Conservation (phyloP, 345 rosid genomes). For the Euphorbia lathyris region DNA sequence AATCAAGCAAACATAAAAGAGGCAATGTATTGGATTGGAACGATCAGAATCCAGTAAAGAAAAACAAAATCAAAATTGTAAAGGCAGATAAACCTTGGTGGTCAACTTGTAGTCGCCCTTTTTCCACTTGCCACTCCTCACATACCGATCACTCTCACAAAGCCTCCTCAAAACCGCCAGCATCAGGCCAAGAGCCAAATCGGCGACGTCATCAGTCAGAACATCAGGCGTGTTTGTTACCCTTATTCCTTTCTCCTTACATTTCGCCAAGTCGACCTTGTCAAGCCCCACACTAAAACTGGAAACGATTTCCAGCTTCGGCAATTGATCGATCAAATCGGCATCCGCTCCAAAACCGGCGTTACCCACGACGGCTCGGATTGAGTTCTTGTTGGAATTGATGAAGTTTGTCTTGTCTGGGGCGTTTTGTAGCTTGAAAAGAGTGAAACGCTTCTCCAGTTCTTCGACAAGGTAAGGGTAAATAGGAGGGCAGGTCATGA, state of each 20-base stretch:
- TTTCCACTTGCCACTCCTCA: slow-evolving; percentile 73
- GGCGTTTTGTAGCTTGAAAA: slow-evolving; percentile 45
- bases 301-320: slow-evolving; percentile 70
- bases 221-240: slow-evolving; percentile 93
- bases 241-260: slow-evolving; percentile 59
- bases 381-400: slow-evolving; percentile 35
- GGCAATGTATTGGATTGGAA: no score
- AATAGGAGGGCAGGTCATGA: slow-evolving; percentile 63
- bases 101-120: slow-evolving; percentile 53
- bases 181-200: slow-evolving; percentile 70
- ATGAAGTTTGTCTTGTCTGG: slow-evolving; percentile 46
- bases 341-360: slow-evolving; percentile 62
- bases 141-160: slow-evolving; percentile 59
- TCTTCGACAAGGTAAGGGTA: slow-evolving; percentile 54
- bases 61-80: not conserved
- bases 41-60: not conserved
- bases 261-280: slow-evolving; percentile 73
- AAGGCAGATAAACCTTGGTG: slow-evolving; percentile 53
- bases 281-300: slow-evolving; percentile 81
- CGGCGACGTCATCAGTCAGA: slow-evolving; percentile 84
- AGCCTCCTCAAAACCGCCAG: slow-evolving; percentile 68
- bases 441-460: slow-evolving; percentile 67
- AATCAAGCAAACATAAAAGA: not conserved
- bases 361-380: slow-evolving; percentile 79
- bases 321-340: slow-evolving; percentile 55